Evolutionary conservation across 768 basidiomycete species (phyloP).

Genomic region (Naganishia randhawae): DNA sequence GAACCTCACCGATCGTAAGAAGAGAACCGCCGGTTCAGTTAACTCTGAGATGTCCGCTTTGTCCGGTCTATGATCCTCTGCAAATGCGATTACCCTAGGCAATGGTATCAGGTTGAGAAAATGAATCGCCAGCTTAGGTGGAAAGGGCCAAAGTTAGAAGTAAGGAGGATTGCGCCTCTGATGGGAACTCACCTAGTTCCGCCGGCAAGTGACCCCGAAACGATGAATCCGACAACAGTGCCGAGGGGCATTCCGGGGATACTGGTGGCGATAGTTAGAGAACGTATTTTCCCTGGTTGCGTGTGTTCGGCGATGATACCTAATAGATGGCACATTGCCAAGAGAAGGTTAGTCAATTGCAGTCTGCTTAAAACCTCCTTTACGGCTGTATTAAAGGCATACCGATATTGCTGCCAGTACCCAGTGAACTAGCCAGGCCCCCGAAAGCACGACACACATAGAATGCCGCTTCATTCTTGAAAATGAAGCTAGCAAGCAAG

Average conservation of each 20-base stretch:
- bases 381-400: too few species aligned
- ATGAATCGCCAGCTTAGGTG: not conserved
- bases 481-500: not conserved
- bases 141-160: not conserved
- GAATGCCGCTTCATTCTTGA: not conserved
- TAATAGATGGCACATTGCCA: not conserved
- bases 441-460: not conserved
- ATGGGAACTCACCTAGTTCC: not conserved
- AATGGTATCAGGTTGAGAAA: not conserved
- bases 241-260: not conserved
- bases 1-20: not conserved
- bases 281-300: not conserved
- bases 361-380: too few species aligned
- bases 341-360: not conserved
- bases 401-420: not conserved
- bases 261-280: not conserved
- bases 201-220: conserved; percentile 47
- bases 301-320: not conserved
- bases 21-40: not conserved
- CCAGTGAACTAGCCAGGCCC: not conserved
- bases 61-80: too few species aligned
- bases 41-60: not conserved
- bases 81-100: not conserved
- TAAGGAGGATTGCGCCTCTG: not conserved
- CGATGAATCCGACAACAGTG: conserved; percentile 27